A percentile compares a stretch with the other conserved stretches of the same genome.
Evolutionary conservation across 176 grass and related monocot species (phyloP).

Genomic region (Oryza glumipatula): DNA sequence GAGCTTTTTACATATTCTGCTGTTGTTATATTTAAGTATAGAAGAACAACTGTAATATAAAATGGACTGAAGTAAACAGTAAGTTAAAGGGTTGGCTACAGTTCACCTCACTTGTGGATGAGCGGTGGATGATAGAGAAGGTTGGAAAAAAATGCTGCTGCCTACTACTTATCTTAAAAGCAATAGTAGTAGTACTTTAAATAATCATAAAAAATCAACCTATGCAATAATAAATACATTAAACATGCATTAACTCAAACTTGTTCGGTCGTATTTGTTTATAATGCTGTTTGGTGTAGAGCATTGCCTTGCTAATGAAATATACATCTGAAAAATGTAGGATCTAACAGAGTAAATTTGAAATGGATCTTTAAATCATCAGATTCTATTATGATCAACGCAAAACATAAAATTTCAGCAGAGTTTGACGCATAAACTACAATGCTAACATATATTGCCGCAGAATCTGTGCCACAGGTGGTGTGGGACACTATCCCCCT

Average conservation of each 20-base stretch:
- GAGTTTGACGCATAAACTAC: not conserved
- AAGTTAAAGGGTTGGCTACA: not conserved
- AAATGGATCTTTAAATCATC: not conserved
- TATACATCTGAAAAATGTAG: not conserved
- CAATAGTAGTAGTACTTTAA: not conserved
- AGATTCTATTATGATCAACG: not conserved
- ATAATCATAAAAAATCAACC: not conserved
- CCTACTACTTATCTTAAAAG: not conserved
- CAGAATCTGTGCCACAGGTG: slow-evolving; percentile 92
- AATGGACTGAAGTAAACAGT: not conserved
- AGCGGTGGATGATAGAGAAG: not conserved
- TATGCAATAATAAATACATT: not conserved
- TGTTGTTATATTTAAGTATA: not conserved
- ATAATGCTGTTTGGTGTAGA: not conserved
- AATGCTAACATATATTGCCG: slow-evolving; percentile 34
- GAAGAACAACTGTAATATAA: not conserved
- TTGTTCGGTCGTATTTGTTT: not conserved
- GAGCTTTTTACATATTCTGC: not conserved
- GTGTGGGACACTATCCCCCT: slow-evolving; percentile 78
- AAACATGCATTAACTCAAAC: not conserved
- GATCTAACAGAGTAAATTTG: not conserved
- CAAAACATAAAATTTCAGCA: slow-evolving; percentile 9
- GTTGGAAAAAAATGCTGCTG: not conserved
- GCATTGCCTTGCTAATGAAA: slow-evolving; percentile 1
- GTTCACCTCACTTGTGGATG: not conserved